Conservation (phyloP, 2,329 filamentous ascomycete species). For the Chrysosporium queenslandicum region DNA sequence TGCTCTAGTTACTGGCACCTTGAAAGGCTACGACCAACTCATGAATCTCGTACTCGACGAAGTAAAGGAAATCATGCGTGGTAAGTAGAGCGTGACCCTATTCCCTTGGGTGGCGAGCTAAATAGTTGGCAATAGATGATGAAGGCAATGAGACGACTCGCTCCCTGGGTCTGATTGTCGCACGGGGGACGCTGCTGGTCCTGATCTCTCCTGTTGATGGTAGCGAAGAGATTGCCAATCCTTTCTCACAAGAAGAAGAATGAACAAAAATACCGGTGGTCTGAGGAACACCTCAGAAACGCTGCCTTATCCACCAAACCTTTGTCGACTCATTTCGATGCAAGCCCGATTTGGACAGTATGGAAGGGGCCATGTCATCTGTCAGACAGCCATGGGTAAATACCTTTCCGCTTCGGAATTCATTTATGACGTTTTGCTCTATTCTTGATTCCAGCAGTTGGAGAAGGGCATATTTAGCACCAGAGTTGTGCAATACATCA, state of each 20-base stretch:
- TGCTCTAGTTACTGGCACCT: constrained; percentile 64
- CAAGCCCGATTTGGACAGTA: background rate
- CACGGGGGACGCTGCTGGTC: constrained; percentile 82
- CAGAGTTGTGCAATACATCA: background rate
- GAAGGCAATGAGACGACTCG: constrained; percentile 79
- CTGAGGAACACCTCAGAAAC: background rate
- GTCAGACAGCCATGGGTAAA: background rate
- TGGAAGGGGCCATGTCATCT: background rate
- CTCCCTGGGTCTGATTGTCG: constrained; percentile 75
- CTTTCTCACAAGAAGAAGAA: constrained; percentile 62
- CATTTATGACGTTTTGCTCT: background rate
- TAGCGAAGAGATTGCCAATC: constrained; percentile 91
- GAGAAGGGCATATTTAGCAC: background rate
- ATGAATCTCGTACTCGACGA: constrained; percentile 98
- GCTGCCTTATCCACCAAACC: background rate
- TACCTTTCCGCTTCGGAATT: background rate
- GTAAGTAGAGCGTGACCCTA: no score
- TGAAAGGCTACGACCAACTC: constrained; percentile 93
- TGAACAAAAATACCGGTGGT: background rate
- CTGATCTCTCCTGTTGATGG: constrained; percentile 88
- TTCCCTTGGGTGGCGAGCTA: no score
- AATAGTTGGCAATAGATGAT: constrained; percentile 79
- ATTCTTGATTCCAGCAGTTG: background rate
- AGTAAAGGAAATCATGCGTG: constrained; percentile 78
- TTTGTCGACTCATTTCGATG: background rate